These are phyloP conservation scores for Podospora tetraspora DNA, from an alignment of 495 filamentous ascomycete species.

Conservation along the genomic window DNA sequence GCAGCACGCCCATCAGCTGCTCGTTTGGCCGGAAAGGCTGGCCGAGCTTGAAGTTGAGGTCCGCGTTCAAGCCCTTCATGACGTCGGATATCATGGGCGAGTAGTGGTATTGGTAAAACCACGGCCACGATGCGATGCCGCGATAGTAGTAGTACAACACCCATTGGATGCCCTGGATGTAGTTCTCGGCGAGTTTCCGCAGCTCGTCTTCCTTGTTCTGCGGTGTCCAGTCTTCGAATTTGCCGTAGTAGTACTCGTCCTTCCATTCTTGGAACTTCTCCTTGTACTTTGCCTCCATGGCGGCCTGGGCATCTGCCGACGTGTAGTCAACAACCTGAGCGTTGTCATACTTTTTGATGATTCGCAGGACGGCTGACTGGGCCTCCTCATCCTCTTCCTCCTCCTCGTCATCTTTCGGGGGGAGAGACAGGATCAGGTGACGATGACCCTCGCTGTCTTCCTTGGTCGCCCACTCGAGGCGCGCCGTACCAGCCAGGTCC, in stretches of 20 bases:
- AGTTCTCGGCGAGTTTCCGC: slow-evolving; percentile 83
- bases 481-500: slow-evolving; percentile 75
- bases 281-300: slow-evolving; percentile 77
- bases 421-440: slow-evolving; percentile 70
- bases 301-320: slow-evolving; percentile 67
- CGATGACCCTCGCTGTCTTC: slow-evolving; percentile 73
- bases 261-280: slow-evolving; percentile 88
- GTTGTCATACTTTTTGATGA: slow-evolving; percentile 84
- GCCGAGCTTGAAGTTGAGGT: slow-evolving; percentile 87
- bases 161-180: slow-evolving; percentile 97
- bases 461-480: slow-evolving; percentile 74
- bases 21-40: slow-evolving; percentile 93
- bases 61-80: slow-evolving; percentile 75
- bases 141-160: slow-evolving; percentile 97
- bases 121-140: slow-evolving; percentile 95
- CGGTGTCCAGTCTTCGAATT: slow-evolving; percentile 78
- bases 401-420: slow-evolving; percentile 46
- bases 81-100: slow-evolving; percentile 90
- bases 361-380: slow-evolving; percentile 71
- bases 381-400: slow-evolving; percentile 78
- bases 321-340: slow-evolving; percentile 79
- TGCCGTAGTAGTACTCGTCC: slow-evolving; percentile 81
- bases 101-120: slow-evolving; percentile 97
- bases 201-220: slow-evolving; percentile 73
- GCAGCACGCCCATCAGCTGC: slow-evolving; percentile 97